These are phyloP conservation scores for Fusarium sp. DNA, from an alignment of 2,329 filamentous ascomycete species.

Conservation along the genomic window DNA sequence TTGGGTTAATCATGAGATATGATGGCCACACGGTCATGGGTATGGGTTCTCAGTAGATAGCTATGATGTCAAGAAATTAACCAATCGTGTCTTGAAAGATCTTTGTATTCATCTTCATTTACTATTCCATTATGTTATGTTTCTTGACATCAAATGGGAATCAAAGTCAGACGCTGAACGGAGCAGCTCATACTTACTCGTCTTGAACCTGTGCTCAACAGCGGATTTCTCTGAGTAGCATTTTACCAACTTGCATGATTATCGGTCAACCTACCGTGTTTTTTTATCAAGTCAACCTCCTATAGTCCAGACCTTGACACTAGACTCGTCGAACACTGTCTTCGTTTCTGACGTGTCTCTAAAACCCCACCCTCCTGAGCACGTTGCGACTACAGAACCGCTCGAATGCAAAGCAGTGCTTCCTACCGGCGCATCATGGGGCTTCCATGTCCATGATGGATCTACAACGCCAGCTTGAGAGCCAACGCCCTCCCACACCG, in stretches of 20 bases:
- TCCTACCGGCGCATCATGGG: conserved; percentile 59
- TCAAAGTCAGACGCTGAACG: not conserved
- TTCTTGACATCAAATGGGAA: too few relatives aligned
- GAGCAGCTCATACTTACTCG: not conserved
- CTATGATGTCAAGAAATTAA: conserved; percentile 17
- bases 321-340: conserved; percentile 39
- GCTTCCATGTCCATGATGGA: conserved; percentile 61
- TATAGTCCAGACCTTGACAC: conserved; percentile 41
- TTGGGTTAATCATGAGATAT: conserved; percentile 27
- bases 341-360: not conserved
- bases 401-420: conserved; percentile 61
- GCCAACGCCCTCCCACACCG: conserved; percentile 68
- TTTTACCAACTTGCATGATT: not conserved
- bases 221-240: not conserved
- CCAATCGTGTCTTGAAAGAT: not conserved
- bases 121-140: too few relatives aligned
- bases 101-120: too few relatives aligned
- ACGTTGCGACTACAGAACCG: conserved; percentile 66
- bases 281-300: conserved; percentile 10
- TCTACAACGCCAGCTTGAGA: conserved; percentile 53
- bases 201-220: not conserved
- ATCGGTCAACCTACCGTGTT: not conserved
- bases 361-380: conserved; percentile 62
- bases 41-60: conserved; percentile 23
- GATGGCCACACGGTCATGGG: conserved; percentile 29